Conservation (phyloP, 1,139 yeast species). For the Chernovozyma aurita region DNA sequence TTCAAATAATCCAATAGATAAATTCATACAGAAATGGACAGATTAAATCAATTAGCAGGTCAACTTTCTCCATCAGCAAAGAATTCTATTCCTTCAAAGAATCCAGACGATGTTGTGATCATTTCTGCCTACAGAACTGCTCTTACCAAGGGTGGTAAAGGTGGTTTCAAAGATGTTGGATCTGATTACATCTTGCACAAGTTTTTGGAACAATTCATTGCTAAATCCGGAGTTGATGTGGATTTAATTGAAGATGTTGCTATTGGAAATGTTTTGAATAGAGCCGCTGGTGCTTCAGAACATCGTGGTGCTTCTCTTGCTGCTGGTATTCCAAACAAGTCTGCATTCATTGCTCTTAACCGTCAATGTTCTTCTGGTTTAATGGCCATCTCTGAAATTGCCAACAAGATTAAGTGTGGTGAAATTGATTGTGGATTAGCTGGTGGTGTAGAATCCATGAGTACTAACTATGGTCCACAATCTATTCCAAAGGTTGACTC, state of each 20-base stretch:
- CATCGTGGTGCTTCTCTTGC: conserved; percentile 72
- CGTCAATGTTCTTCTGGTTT: conserved; percentile 95
- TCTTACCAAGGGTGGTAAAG: conserved; percentile 79
- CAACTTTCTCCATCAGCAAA: conserved; percentile 50
- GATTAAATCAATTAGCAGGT: conserved; percentile 56
- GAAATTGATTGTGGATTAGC: conserved; percentile 91
- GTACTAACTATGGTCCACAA: conserved; percentile 74
- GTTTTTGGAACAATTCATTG: conserved; percentile 59
- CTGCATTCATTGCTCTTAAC: conserved; percentile 79
- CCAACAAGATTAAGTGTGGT: conserved; percentile 80
- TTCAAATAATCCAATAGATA: background rate
- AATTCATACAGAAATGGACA: conserved; percentile 49
- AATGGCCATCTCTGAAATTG: conserved; percentile 84
- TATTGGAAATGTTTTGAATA: conserved; percentile 84
- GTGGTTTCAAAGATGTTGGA: conserved; percentile 70
- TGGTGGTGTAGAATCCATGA: conserved; percentile 91
- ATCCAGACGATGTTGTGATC: conserved; percentile 82
- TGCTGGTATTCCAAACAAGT: conserved; percentile 47
- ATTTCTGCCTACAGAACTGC: conserved; percentile 90
- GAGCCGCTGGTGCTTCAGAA: conserved; percentile 90
- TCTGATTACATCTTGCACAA: conserved; percentile 69
- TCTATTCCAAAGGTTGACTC: conserved; percentile 62
- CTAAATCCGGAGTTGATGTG: conserved; percentile 60
- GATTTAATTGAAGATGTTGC: conserved; percentile 73
- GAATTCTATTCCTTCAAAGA: conserved; percentile 46